Conservation (phyloP, 768 basidiomycete genomes). For the Pisolithus tinctorius region DNA sequence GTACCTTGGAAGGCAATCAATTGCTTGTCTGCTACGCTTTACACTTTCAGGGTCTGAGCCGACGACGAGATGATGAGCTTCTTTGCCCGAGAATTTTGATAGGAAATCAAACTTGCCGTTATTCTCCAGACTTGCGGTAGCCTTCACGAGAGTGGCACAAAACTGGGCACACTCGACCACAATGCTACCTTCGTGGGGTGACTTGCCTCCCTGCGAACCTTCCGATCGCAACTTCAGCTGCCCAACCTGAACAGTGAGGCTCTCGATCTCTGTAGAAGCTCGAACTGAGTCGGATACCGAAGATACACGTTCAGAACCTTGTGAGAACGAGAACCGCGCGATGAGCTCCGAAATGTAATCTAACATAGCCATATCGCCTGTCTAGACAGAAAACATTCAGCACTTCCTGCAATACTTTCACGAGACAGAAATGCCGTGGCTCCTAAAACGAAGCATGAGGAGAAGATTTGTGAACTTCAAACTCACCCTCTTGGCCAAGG, state of each 20-base stretch:
- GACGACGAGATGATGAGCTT: neutral
- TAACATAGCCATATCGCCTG: constrained; percentile 39
- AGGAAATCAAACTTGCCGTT: constrained; percentile 7
- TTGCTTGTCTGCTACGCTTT: constrained; percentile 15
- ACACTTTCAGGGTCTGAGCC: constrained; percentile 10
- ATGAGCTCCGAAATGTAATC: constrained; percentile 42
- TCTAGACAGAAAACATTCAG: constrained; percentile 25
- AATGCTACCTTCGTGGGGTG: neutral
- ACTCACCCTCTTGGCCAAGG: constrained; percentile 57
- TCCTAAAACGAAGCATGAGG: neutral
- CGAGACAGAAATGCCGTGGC: neutral
- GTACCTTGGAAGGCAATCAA: constrained; percentile 15
- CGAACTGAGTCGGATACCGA: neutral
- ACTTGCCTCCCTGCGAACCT: neutral
- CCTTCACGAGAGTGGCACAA: constrained; percentile 39
- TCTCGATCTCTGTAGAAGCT: constrained; percentile 12
- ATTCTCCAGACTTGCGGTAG: constrained; percentile 29
- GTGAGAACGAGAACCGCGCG: constrained; percentile 1
- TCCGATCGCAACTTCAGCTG: constrained; percentile 14
- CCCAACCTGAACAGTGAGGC: constrained; percentile 11
- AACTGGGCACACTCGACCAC: constrained; percentile 35
- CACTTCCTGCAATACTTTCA: neutral
- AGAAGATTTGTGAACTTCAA: neutral
- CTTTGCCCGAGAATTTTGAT: neutral
- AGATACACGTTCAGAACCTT: neutral